Conservation (phyloP, 2,329 filamentous ascomycete species). For the Ceratocystis ficicola region DNA sequence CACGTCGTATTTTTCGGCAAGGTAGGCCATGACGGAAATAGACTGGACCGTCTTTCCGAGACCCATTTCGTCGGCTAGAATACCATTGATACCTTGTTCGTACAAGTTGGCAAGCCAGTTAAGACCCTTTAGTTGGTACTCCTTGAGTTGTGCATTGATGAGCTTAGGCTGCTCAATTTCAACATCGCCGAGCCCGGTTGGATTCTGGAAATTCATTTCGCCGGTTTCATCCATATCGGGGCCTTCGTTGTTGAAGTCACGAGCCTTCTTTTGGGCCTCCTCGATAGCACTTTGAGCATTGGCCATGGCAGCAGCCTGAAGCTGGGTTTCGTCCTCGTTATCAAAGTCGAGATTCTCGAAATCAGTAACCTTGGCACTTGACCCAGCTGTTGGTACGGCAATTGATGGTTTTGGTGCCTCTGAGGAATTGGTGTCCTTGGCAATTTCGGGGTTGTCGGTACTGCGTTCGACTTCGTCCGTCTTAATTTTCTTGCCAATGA, state of each 20-base stretch:
- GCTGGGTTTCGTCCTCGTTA: constrained; percentile 73
- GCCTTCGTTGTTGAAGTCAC: constrained; percentile 75
- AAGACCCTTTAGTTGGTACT: constrained; percentile 97
- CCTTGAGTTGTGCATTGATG: constrained; percentile 86
- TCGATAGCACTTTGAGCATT: constrained; percentile 95
- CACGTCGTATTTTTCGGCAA: constrained; percentile 93
- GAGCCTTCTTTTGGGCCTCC: constrained; percentile 83
- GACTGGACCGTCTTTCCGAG: constrained; percentile 98
- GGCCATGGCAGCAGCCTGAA: constrained; percentile 76
- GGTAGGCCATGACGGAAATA: constrained; percentile 97
- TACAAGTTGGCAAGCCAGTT: constrained; percentile 99
- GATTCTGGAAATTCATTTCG: constrained; percentile 99
- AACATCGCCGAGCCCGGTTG: constrained; percentile 84
- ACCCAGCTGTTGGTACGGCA: constrained; percentile 39
- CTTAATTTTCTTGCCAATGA: constrained; percentile 98
- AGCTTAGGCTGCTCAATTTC: constrained; percentile 91
- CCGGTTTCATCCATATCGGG: constrained; percentile 71
- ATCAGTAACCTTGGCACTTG: constrained; percentile 66
- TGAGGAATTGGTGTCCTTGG: constrained; percentile 39
- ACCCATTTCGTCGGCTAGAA: constrained; percentile 98
- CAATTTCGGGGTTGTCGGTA: constrained; percentile 67
- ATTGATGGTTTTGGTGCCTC: constrained; percentile 38
- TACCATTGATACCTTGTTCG: constrained; percentile 99
- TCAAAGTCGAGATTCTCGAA: constrained; percentile 95
- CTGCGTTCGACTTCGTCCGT: constrained; percentile 88